Evolutionary conservation across 2,329 filamentous ascomycete genomes (phyloP), one percentile per base, ranked within the genome.

Genomic region (Shiraia sp.): DNA sequence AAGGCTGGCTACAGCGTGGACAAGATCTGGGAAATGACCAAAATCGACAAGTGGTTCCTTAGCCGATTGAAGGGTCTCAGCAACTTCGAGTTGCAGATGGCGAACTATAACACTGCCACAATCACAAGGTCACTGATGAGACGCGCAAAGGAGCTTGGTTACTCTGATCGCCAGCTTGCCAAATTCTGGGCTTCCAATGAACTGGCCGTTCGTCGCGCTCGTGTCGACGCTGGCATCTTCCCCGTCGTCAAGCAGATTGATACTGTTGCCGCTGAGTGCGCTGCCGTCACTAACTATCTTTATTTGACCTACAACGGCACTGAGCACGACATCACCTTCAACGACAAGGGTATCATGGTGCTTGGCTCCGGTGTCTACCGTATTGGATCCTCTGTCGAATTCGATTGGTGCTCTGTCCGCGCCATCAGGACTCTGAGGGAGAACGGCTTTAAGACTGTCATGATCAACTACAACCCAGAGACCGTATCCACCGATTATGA

Each of bases 31-130:
- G 90, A 96, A 5, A 77, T 99, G 58, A 95, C 88, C 75, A 96
- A 96, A 80, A 99, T 99, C 63, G 93, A 97, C 77, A 96, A 95
- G 75, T 97, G 93, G 93, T 99, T 99, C 80, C 76, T 99, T 99
- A 61, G 93, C 96, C 36, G 83, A 97, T 72, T 91, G 87, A 76
- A 89, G 87, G 46, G 87, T 19, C 77, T 99, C 8, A 95, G 85
- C 71, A 82, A 96, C 74, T 96, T 97, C 59, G 85, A 85, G 65
- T 92, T 90, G 73, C 70, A 79, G 16, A 88, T 96, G 83, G 78
- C 79, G 45, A 78, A 76, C 33, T 88, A 84, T 72, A 79, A 76
- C 53, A 85, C 90, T 31, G 81, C 86, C 42, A 82, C 78, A 33
- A 77, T 82, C 42, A 79, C 82, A 10, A 74, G 80, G 4, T 76